These are phyloP conservation scores for Lyophyllum atratum DNA, from an alignment of 768 basidiomycete species.

Conservation along the genomic window DNA sequence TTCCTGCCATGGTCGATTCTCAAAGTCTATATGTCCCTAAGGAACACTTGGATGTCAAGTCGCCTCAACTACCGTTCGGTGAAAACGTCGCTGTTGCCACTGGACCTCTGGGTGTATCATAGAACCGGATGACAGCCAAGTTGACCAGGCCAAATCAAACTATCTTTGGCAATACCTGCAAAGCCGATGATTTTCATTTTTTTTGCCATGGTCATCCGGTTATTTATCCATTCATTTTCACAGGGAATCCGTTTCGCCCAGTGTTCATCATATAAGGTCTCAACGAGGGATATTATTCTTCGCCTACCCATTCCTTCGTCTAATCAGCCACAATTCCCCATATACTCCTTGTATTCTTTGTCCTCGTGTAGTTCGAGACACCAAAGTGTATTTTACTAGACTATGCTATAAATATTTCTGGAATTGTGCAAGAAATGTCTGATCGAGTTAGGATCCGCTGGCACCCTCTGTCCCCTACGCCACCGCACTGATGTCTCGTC, in stretches of 20 bases:
- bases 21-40: conserved; percentile 41
- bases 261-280: conserved; percentile 11
- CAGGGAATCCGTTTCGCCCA: conserved; percentile 21
- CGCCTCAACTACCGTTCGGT: conserved; percentile 60
- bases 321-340: conserved; percentile 9
- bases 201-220: conserved; percentile 37
- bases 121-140: conserved; percentile 13
- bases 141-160: conserved; percentile 11
- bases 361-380: conserved; percentile 36
- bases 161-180: conserved; percentile 11
- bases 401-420: conserved; percentile 34
- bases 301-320: conserved; percentile 1
- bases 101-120: conserved; percentile 42
- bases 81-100: conserved; percentile 62
- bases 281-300: conserved; percentile 19
- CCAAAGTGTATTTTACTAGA: conserved; percentile 39
- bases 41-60: conserved; percentile 52
- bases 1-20: conserved; percentile 33
- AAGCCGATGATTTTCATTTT: conserved; percentile 25
- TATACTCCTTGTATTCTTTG: conserved; percentile 33
- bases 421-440: conserved; percentile 3
- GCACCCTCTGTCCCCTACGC: neutral
- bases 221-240: conserved; percentile 45
- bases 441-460: neutral
- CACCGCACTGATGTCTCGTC: neutral